A percentile compares a stretch with the other conserved stretches of the same genome.
These are phyloP conservation scores for Schoenoplectus triqueter DNA, from an alignment of 202 grass and related monocot genomes.

Conservation along the genomic window DNA sequence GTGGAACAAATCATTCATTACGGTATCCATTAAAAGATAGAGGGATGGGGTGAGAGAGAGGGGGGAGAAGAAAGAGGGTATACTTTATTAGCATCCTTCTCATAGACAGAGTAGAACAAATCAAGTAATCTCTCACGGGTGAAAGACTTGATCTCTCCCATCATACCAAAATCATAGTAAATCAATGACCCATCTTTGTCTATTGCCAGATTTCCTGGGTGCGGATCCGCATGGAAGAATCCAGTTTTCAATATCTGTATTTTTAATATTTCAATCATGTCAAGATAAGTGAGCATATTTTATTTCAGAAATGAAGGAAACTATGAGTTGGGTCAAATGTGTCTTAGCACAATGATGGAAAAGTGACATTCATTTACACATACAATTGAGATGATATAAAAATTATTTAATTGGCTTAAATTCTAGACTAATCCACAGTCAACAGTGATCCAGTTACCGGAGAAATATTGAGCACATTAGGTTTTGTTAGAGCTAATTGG, in stretches of 20 bases:
- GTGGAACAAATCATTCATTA: slow-evolving; percentile 32
- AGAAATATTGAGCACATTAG: neutral
- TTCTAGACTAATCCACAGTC: neutral
- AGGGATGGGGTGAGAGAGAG: neutral
- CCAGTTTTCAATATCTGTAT: slow-evolving; percentile 90
- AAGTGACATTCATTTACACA: neutral
- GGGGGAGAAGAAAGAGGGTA: slow-evolving; percentile 13
- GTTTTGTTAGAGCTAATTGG: neutral
- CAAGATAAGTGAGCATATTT: neutral
- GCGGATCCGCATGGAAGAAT: slow-evolving; percentile 97
- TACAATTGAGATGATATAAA: slow-evolving; percentile 15
- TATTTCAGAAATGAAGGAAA: neutral
- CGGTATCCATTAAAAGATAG: slow-evolving; percentile 35
- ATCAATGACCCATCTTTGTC: slow-evolving; percentile 80
- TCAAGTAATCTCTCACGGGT: slow-evolving; percentile 88
- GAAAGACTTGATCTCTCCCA: slow-evolving; percentile 98
- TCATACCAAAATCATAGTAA: slow-evolving; percentile 99
- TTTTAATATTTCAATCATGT: slow-evolving; percentile 36
- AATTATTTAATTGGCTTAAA: slow-evolving; percentile 5
- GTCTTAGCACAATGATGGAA: neutral
- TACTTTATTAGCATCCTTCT: slow-evolving; percentile 98
- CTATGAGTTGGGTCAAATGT: neutral
- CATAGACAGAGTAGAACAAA: slow-evolving; percentile 92
- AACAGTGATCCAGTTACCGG: neutral
- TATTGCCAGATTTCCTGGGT: slow-evolving; percentile 97